A percentile compares a stretch with the other conserved stretches of the same genome.
These are phyloP conservation scores for Candida silvicultrix DNA, from an alignment of 805 yeast genomes.

Conservation along the genomic window DNA sequence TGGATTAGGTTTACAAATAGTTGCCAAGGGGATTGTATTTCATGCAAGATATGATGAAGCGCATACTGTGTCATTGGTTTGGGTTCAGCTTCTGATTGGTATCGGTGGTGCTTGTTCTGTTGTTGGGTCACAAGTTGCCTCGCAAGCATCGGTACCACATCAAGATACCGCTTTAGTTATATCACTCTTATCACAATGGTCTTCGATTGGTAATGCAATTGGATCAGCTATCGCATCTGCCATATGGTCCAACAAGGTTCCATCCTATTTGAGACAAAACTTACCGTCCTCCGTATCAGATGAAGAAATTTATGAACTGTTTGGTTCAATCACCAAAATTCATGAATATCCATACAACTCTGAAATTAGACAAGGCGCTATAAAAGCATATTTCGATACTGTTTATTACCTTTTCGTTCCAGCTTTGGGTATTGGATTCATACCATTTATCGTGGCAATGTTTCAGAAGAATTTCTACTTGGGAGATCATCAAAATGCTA, in stretches of 20 bases:
- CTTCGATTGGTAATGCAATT: conserved; percentile 31
- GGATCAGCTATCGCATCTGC: conserved; percentile 35
- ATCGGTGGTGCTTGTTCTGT: conserved; percentile 34
- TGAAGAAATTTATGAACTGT: conserved; percentile 8
- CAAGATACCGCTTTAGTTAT: conserved; percentile 36
- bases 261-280: conserved; percentile 21
- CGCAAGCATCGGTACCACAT: conserved; percentile 36
- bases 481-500: conserved; percentile 31
- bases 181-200: conserved; percentile 27
- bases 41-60: conserved; percentile 21
- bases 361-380: conserved; percentile 26
- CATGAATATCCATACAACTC: conserved; percentile 22
- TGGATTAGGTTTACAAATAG: conserved; percentile 28
- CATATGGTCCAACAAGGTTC: conserved; percentile 29
- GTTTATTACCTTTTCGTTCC: conserved; percentile 23
- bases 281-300: conserved; percentile 19
- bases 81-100: conserved; percentile 30
- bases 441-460: conserved; percentile 25
- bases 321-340: conserved; percentile 18
- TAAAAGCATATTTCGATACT: conserved; percentile 27
- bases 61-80: conserved; percentile 21
- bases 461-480: conserved; percentile 30
- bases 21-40: conserved; percentile 27
- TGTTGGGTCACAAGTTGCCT: conserved; percentile 30
- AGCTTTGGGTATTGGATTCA: conserved; percentile 24